Evolutionary conservation across 1,284 basidiomycete species (phyloP).

Genomic region (Trametes sp.): DNA sequence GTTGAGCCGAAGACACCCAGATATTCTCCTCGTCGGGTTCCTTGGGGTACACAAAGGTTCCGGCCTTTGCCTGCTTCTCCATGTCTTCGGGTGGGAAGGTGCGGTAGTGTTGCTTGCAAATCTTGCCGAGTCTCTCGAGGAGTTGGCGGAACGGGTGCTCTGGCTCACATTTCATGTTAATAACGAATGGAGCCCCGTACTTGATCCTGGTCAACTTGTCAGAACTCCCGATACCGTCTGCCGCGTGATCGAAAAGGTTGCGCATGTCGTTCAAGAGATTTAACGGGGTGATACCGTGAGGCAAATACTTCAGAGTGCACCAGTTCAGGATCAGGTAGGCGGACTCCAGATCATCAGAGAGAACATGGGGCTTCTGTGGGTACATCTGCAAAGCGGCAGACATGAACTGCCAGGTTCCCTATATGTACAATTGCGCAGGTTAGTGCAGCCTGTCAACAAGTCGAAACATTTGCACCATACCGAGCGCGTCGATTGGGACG

Average conservation of each 20-base stretch:
- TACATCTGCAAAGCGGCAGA: neutral
- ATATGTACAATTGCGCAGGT: neutral
- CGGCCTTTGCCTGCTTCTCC: neutral
- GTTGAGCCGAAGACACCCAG: too few species aligned
- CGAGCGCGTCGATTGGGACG: neutral
- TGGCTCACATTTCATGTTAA: neutral
- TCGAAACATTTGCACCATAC: neutral
- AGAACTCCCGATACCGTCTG: neutral
- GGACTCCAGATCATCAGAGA: slow-evolving; percentile 27
- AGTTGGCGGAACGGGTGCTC: neutral
- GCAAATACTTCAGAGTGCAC: neutral
- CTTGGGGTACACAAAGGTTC: neutral
- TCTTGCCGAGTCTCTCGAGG: neutral
- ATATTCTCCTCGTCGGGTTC: neutral
- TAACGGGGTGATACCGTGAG: neutral
- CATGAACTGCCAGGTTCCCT: neutral
- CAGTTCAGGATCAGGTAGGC: slow-evolving; percentile 14
- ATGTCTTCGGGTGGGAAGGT: neutral
- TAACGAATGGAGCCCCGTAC: neutral
- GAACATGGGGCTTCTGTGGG: slow-evolving; percentile 10
- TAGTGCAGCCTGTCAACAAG: neutral
- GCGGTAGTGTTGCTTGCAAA: neutral
- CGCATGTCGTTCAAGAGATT: neutral
- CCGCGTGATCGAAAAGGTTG: too few species aligned
- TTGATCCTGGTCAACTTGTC: neutral